Base-by-base conservation (phyloP, 2,329 filamentous ascomycete genomes). In the Ascocoryne sarcoides region DNA sequence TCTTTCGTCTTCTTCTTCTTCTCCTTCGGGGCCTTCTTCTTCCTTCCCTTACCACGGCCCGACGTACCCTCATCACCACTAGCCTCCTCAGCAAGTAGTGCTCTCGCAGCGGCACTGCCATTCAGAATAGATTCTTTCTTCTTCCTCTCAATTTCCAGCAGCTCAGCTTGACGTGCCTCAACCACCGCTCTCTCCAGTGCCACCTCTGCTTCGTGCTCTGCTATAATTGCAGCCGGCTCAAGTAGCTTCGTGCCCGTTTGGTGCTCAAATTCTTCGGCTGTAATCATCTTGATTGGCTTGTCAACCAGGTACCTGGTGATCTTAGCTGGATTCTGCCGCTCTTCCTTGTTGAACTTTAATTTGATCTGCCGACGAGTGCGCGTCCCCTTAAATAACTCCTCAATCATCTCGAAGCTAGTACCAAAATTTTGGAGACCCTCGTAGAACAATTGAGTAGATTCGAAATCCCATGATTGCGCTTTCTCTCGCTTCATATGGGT, bases 361-460 rank as follows among this genome's bases (percentile, higher is more conserved):
- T 90, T 90, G 63, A 92, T 73, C 59, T 84, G 77, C 21, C 80
- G 74, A 14, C 86, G 73, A 44, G 75, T 82, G 55, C 82, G 79
- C 47, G 75, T 73, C 7, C 12, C 7, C 1, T 78, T 75, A 55
- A 93, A 89, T 71, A 88, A 78, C 52, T 76, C 75, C 44, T 75
- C 73, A 52, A 93, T 88, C 63, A 85, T 84, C 58, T 81, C 73
- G 57, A 92, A 93, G 58, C 90, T 84, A 1, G 84, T 90, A 41
- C 86, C 86, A 55, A 87, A 89, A 70, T 82, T 83, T 42, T 70
- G 65, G 2, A 93, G 68, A 1, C 77, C 80, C 19, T 79, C 73
- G 65, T 88, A 92, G 63, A 92, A 92, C 32, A 75, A 68, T 40
- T 84, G 79, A 3, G 82, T 90, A 44, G 80, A 75, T 10, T 75